Base-by-base conservation (phyloP, 2,329 filamentous ascomycete genomes). In the Aspergillus carbonarius region DNA sequence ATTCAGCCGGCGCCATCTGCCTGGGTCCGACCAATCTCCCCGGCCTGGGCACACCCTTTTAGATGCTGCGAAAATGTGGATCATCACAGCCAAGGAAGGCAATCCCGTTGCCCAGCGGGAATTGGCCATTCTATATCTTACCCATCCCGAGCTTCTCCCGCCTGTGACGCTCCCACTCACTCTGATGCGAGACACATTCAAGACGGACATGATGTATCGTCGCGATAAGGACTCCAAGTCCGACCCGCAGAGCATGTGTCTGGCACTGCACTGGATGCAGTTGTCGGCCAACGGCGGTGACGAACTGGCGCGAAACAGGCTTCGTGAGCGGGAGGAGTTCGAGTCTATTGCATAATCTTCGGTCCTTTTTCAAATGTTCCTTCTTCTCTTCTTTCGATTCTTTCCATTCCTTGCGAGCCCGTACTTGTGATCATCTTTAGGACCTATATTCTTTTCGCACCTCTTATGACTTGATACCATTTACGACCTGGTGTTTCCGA, bases 251-350 rank as follows among this genome's bases (percentile, higher is more conserved):
- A 87, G 92, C 42, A 95, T 98, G 90, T 97, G 93, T 69, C 86
- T 96, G 58, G 93, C 93, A 9, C 88, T 96, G 76, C 93, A 98
- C 79, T 98, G 93, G 93, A 97, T 98, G 92, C 91, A 93, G 78
- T 82, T 91, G 64, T 92, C 91, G 37, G 90, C 91, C 67, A 84
- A 85, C 55, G 92, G 92, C n/a, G 92, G 92, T 1, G 93, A 98
- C 72, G 85, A 89, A 70, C 80, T 96, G 66, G 93, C 93, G 18
- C 88, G 86, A 71, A 89, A 88, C 72, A 93, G 93, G 76, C 78
- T 97, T 74, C 84, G 88, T 63, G 91, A 96, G 77, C 76, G 84
- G 48, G 82, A 85, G 67, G 85, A 87, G 70, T 83, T 86, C 72
- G 84, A 86, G 69, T 82, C 79, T 54, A 81, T 85, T 69, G 81